Evolutionary conservation across 2,329 filamentous ascomycete genomes (phyloP).

Genomic region (Aureobasidium sp.): DNA sequence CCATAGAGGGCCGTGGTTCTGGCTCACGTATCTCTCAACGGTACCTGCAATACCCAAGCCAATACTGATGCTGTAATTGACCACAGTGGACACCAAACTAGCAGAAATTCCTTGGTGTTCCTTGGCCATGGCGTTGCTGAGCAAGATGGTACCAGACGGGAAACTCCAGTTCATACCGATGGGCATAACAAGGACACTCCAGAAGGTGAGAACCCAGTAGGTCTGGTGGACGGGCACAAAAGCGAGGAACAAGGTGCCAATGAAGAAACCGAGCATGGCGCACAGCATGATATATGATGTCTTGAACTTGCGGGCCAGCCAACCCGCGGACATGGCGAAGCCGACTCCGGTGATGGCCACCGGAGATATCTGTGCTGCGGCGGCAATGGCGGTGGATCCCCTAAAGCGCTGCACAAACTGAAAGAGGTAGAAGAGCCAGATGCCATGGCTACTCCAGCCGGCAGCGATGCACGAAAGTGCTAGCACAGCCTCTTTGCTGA

Average conservation of each 20-base stretch:
- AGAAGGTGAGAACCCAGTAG: constrained; percentile 55
- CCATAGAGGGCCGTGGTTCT: constrained; percentile 3
- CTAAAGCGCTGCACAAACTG: constrained; percentile 12
- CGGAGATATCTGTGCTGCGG: constrained; percentile 28
- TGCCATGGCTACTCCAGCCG: constrained; percentile 27
- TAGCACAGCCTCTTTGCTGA: constrained; percentile 20
- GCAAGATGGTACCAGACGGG: constrained; percentile 51
- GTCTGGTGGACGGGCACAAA: constrained; percentile 42
- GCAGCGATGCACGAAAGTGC: constrained; percentile 23
- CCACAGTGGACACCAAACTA: constrained; percentile 47
- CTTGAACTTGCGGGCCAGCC: constrained; percentile 16
- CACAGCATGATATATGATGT: constrained; percentile 23
- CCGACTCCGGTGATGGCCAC: constrained; percentile 34
- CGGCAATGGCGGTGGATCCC: background rate
- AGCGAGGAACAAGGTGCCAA: constrained; percentile 28
- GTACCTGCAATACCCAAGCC: constrained; percentile 19
- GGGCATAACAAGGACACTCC: constrained; percentile 47
- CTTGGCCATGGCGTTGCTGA: constrained; percentile 40
- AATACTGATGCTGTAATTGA: constrained; percentile 22
- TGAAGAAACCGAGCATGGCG: constrained; percentile 29
- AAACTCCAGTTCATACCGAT: constrained; percentile 59
- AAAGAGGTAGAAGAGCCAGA: constrained; percentile 20
- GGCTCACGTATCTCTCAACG: constrained; percentile 34
- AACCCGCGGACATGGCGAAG: constrained; percentile 32
- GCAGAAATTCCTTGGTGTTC: constrained; percentile 41